These are phyloP conservation scores for Pythium grandisporangium DNA, from an alignment of 352 stramenopile genomes.

Conservation along the genomic window DNA sequence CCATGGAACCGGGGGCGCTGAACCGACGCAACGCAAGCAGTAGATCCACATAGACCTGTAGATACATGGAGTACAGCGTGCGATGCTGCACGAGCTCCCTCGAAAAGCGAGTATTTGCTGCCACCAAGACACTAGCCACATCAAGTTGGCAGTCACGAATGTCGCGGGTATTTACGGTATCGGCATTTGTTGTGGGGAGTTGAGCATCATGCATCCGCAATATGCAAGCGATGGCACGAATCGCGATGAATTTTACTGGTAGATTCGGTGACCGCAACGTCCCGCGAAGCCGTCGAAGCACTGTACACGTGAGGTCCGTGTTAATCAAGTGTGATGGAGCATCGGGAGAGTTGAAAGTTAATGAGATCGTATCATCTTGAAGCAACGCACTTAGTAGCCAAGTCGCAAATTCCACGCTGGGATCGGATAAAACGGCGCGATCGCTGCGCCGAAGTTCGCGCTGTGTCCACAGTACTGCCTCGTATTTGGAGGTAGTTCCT, in stretches of 20 bases:
- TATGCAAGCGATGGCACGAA: slow-evolving; percentile 41
- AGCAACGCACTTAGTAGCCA: slow-evolving; percentile 6
- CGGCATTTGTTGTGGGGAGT: neutral
- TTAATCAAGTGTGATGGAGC: no score
- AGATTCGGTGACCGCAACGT: slow-evolving; percentile 34
- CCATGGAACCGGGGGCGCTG: neutral
- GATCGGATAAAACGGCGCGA: slow-evolving; percentile 29
- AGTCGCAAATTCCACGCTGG: slow-evolving; percentile 60
- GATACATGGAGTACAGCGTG: slow-evolving; percentile 54
- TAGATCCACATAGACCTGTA: slow-evolving; percentile 60
- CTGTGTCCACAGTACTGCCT: slow-evolving; percentile 75
- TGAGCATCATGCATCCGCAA: slow-evolving; percentile 8
- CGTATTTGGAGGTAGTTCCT: slow-evolving; percentile 28
- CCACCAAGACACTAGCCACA: slow-evolving; percentile 28
- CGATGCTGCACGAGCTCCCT: slow-evolving; percentile 56
- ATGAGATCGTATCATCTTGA: no score
- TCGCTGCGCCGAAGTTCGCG: slow-evolving; percentile 46
- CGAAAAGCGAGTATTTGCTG: slow-evolving; percentile 33
- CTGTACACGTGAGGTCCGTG: neutral
- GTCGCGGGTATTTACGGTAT: neutral
- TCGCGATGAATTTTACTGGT: slow-evolving; percentile 43
- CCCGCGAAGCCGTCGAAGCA: neutral
- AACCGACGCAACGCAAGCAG: slow-evolving; percentile 9
- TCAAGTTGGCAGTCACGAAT: slow-evolving; percentile 11
- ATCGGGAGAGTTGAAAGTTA: no score